Percentiles rank a stretch among this genome's conserved stretches.
These are phyloP conservation scores for Mycena latifolia DNA, from an alignment of 768 basidiomycete species.

Conservation along the genomic window DNA sequence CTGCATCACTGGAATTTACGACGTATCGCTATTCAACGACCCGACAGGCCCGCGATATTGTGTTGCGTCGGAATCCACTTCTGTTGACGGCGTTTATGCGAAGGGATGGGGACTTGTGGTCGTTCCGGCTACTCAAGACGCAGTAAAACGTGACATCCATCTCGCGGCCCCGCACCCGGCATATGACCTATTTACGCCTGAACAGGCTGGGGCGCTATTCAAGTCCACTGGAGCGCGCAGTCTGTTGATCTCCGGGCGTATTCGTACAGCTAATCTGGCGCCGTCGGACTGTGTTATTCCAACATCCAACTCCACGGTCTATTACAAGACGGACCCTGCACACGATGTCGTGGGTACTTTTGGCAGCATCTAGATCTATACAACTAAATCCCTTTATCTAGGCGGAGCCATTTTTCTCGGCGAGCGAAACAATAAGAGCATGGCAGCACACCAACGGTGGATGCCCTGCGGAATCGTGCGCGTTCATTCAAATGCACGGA, in stretches of 20 bases:
- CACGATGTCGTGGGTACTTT: constrained; percentile 61
- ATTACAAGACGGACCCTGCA: constrained; percentile 60
- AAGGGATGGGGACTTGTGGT: constrained; percentile 54
- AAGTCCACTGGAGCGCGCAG: constrained; percentile 52
- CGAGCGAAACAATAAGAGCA: constrained; percentile 48
- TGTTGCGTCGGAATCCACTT: constrained; percentile 44
- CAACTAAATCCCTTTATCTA: no score
- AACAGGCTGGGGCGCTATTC: constrained; percentile 58
- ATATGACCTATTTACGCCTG: constrained; percentile 52
- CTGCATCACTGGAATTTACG: constrained; percentile 42
- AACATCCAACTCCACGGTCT: constrained; percentile 39
- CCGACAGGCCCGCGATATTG: constrained; percentile 44
- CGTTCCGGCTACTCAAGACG: constrained; percentile 43
- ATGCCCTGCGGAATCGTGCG: constrained; percentile 54
- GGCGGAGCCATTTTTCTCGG: constrained; percentile 60
- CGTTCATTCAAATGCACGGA: constrained; percentile 62
- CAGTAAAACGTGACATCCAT: constrained; percentile 49
- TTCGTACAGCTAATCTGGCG: constrained; percentile 47
- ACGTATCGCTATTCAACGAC: constrained; percentile 44
- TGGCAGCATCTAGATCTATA: no score
- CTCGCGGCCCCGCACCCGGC: constrained; percentile 61
- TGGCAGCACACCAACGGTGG: constrained; percentile 57
- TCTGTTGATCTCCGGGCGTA: constrained; percentile 56
- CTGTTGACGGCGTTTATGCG: constrained; percentile 32
- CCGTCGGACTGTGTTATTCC: constrained; percentile 50